Evolutionary conservation across 768 basidiomycete genomes (phyloP).

Genomic region (Gelatoporia subvermispora): DNA sequence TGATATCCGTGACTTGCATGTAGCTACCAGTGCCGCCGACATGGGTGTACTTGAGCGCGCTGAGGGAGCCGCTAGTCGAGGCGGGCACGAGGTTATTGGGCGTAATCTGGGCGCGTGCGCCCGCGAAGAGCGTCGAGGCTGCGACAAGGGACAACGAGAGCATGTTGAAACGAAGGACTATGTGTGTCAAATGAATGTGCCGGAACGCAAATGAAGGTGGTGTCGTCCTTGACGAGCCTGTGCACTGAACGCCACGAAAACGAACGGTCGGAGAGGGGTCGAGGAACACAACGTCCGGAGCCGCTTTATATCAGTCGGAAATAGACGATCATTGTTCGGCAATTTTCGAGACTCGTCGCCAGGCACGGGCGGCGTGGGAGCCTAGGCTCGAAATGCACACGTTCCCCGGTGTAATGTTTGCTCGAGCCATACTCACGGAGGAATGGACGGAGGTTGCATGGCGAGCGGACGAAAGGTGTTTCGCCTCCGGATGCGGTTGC

Average conservation of each 20-base stretch:
- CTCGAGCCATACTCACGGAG: too few species aligned
- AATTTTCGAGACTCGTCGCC: neutral
- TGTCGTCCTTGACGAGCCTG: conserved; percentile 7
- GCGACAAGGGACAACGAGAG: conserved; percentile 7
- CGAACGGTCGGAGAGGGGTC: neutral
- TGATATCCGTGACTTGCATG: conserved; percentile 24
- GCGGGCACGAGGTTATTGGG: conserved; percentile 16
- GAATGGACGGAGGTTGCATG: too few species aligned
- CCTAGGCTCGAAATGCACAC: conserved; percentile 12
- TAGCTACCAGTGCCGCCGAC: conserved; percentile 23
- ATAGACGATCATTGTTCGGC: neutral
- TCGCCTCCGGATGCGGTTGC: neutral
- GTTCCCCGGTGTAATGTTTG: too few species aligned
- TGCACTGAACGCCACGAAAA: neutral
- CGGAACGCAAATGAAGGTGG: conserved; percentile 4
- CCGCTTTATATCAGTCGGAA: neutral
- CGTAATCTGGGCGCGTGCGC: conserved; percentile 9
- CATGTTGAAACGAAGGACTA: neutral
- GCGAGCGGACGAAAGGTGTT: too few species aligned
- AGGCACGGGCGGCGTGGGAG: conserved; percentile 1
- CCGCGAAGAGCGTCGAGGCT: conserved; percentile 11
- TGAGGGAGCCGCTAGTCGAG: conserved; percentile 19
- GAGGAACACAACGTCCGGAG: neutral
- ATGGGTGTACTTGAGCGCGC: conserved; percentile 21
- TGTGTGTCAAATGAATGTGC: conserved; percentile 3